Conservation (phyloP, 805 yeast species). For the Kuraishia hungarica region DNA sequence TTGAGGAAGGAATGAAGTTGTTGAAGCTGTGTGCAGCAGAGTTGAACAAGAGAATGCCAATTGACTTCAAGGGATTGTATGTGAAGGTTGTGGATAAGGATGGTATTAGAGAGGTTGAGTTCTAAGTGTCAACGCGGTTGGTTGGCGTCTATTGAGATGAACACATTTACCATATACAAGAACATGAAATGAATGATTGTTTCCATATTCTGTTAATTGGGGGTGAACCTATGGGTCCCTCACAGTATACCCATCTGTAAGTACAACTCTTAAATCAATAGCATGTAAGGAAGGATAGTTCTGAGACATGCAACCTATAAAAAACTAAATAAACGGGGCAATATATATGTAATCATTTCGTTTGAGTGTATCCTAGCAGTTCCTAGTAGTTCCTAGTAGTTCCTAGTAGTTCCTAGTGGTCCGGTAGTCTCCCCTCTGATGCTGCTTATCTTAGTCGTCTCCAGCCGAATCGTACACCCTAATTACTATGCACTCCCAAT, state of each 20-base stretch:
- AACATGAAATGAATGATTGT: not conserved
- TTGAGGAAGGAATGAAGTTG: conserved; percentile 72
- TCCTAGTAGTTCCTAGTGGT: too few relatives aligned
- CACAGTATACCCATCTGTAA: too few relatives aligned
- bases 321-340: too few relatives aligned
- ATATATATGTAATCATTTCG: too few relatives aligned
- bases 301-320: too few relatives aligned
- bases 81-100: conserved; percentile 25
- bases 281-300: too few relatives aligned
- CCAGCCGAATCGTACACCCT: not conserved
- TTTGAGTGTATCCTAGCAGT: too few relatives aligned
- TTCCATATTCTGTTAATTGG: not conserved
- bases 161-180: not conserved
- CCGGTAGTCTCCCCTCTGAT: too few relatives aligned
- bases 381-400: too few relatives aligned
- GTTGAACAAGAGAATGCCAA: conserved; percentile 76
- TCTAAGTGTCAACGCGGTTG: conserved; percentile 2
- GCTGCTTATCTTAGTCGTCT: too few relatives aligned
- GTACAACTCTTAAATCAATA: too few relatives aligned
- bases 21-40: conserved; percentile 70
- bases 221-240: not conserved
- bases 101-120: conserved; percentile 22
- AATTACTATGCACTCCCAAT: not conserved
- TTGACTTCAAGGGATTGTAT: conserved; percentile 78
- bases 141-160: not conserved